These are phyloP conservation scores for Crucibulum cyathiforme DNA, from an alignment of 1,284 basidiomycete genomes.

Conservation along the genomic window DNA sequence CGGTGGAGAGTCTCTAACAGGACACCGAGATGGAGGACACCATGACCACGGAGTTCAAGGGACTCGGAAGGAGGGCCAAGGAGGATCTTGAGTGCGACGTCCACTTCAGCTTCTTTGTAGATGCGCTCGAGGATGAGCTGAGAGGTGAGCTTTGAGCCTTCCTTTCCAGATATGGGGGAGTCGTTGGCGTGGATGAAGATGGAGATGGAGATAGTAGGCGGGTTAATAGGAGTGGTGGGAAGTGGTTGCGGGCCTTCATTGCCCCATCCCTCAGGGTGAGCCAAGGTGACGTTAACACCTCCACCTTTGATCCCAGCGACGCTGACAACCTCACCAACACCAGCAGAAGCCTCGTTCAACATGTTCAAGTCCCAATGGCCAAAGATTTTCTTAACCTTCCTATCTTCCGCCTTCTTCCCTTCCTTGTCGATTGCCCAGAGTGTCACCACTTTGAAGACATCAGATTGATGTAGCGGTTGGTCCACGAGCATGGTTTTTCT, in stretches of 20 bases:
- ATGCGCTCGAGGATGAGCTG: constrained; percentile 53
- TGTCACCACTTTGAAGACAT: constrained; percentile 47
- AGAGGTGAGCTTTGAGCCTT: constrained; percentile 53
- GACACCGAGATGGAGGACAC: constrained; percentile 54
- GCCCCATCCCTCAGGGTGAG: constrained; percentile 49
- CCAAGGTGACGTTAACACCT: constrained; percentile 50
- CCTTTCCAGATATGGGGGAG: constrained; percentile 48
- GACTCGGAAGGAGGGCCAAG: constrained; percentile 55
- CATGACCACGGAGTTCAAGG: constrained; percentile 52
- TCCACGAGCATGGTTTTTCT: constrained; percentile 58
- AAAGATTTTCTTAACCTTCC: constrained; percentile 52
- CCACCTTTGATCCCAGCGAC: constrained; percentile 52
- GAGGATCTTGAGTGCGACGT: constrained; percentile 51
- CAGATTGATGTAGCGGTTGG: constrained; percentile 53
- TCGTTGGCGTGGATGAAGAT: constrained; percentile 53
- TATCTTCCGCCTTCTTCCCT: constrained; percentile 50
- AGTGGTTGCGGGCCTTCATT: constrained; percentile 44
- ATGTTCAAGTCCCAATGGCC: constrained; percentile 45
- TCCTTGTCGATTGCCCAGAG: constrained; percentile 44
- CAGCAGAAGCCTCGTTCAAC: constrained; percentile 46
- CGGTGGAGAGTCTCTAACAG: constrained; percentile 52
- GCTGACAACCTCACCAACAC: constrained; percentile 53
- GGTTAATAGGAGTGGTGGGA: constrained; percentile 54
- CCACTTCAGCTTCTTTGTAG: constrained; percentile 53
- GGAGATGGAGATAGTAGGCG: constrained; percentile 56